phyloP scores from a whole-genome alignment of 331 rosid genomes.

The Stylosanthes scabra region DNA sequence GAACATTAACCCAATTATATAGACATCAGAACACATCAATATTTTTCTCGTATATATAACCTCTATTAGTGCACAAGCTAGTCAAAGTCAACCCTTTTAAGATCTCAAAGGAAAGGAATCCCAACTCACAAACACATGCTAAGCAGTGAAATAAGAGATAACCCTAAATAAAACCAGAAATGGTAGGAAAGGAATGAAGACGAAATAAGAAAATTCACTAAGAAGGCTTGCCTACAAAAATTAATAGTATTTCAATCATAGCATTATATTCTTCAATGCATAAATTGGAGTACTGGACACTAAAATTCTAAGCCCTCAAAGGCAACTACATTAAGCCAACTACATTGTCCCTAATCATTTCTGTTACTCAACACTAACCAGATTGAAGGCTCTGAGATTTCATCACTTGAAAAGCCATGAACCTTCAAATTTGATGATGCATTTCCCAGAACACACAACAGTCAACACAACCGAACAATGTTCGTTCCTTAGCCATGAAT shows the following conservation, averaged over 20 bases:
- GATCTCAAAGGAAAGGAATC: not conserved
- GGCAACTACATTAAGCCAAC: slow-evolving; percentile 31
- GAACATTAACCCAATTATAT: too few relatives aligned
- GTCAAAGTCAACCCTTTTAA: not conserved
- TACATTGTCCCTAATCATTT: slow-evolving; percentile 47
- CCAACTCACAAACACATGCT: not conserved
- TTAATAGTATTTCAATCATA: slow-evolving; percentile 21
- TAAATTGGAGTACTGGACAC: slow-evolving; percentile 36
- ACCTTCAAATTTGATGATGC: slow-evolving; percentile 55
- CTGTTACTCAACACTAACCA: slow-evolving; percentile 48
- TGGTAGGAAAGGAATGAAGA: not conserved
- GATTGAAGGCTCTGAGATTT: slow-evolving; percentile 42
- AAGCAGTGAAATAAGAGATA: not conserved
- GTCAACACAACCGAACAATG: slow-evolving; percentile 57
- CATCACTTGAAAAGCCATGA: slow-evolving; percentile 49
- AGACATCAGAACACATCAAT: not conserved
- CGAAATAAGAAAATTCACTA: not conserved
- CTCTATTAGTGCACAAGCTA: not conserved
- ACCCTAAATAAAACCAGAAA: not conserved
- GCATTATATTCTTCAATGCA: slow-evolving; percentile 4
- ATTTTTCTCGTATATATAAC: not conserved
- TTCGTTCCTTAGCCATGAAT: slow-evolving; percentile 75
- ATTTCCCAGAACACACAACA: slow-evolving; percentile 46
- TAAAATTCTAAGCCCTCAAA: slow-evolving; percentile 33
- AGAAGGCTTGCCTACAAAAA: slow-evolving; percentile 14